Evolutionary conservation across 495 filamentous ascomycete genomes (phyloP).

Genomic region (Hypoxylon lenormandii): DNA sequence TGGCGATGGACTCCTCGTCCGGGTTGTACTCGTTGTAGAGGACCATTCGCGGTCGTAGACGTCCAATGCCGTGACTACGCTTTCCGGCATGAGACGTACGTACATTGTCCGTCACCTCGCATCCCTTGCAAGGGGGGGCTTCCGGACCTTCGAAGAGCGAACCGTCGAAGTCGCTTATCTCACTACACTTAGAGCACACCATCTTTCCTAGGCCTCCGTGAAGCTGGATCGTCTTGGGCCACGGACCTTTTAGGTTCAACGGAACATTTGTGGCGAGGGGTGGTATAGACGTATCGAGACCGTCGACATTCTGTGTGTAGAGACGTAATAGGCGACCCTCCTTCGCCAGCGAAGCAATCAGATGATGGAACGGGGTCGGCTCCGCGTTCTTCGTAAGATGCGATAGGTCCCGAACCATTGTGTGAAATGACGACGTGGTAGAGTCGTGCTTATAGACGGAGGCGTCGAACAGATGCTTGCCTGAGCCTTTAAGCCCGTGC

Average conservation of each 20-base stretch:
- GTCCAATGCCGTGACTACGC: constrained; percentile 91
- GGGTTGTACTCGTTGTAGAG: constrained; percentile 98
- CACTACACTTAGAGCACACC: constrained; percentile 91
- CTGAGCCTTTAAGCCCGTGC: constrained; percentile 90
- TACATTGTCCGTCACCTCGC: constrained; percentile 77
- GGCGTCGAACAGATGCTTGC: constrained; percentile 96
- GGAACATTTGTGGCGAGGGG: constrained; percentile 84
- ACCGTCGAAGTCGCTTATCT: constrained; percentile 79
- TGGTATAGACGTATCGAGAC: constrained; percentile 85
- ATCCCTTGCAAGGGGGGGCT: constrained; percentile 82
- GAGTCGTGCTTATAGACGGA: constrained; percentile 93
- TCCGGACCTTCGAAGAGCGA: constrained; percentile 83
- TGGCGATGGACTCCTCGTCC: constrained; percentile 93
- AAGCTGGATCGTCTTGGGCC: constrained; percentile 92
- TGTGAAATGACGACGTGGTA: constrained; percentile 88
- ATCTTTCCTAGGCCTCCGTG: constrained; percentile 95
- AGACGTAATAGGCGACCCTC: constrained; percentile 90
- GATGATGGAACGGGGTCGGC: constrained; percentile 91
- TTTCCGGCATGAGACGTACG: constrained; percentile 83
- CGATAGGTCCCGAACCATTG: constrained; percentile 91
- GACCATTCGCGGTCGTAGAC: constrained; percentile 90
- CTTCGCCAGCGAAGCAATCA: constrained; percentile 88
- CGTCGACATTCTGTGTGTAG: constrained; percentile 96
- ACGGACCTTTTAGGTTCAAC: constrained; percentile 77
- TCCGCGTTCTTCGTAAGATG: constrained; percentile 76